A percentile compares a stretch with the other conserved stretches of the same genome.
phyloP scores from a whole-genome alignment of 2,329 filamentous ascomycete genomes.

The Tolypocladium inflatum region DNA sequence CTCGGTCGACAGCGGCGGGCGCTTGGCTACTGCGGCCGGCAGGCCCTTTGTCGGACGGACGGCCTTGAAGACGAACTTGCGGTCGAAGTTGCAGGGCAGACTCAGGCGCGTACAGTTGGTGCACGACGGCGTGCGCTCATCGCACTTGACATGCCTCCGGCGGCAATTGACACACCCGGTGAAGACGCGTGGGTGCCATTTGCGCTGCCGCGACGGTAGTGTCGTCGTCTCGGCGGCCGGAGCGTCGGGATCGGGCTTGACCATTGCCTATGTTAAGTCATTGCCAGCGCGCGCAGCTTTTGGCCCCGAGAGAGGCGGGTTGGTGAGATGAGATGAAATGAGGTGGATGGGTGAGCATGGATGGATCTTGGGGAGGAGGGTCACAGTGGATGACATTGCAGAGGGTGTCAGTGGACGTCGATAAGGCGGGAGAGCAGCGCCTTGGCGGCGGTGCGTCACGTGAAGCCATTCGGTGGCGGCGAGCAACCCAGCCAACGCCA shows the following conservation, averaged over 20 bases:
- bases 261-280: constrained; percentile 4
- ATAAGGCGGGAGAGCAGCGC: neutral
- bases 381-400: neutral
- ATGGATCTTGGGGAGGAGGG: neutral
- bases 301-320: neutral
- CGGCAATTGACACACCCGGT: constrained; percentile 29
- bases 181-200: constrained; percentile 29
- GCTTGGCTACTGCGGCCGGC: constrained; percentile 2
- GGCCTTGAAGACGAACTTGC: constrained; percentile 8
- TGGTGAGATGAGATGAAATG: neutral
- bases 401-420: neutral
- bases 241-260: constrained; percentile 5
- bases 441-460: neutral
- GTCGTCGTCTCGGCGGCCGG: neutral
- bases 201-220: constrained; percentile 6
- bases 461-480: neutral
- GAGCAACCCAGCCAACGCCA: neutral
- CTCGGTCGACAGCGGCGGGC: neutral
- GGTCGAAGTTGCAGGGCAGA: constrained; percentile 8
- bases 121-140: constrained; percentile 20
- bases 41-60: neutral
- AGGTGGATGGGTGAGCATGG: neutral
- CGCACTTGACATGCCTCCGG: constrained; percentile 21
- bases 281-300: neutral
- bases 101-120: constrained; percentile 23